A percentile compares a stretch with the other conserved stretches of the same genome.
Evolutionary conservation across 768 basidiomycete species (phyloP).

Genomic region (Mycena filopes): DNA sequence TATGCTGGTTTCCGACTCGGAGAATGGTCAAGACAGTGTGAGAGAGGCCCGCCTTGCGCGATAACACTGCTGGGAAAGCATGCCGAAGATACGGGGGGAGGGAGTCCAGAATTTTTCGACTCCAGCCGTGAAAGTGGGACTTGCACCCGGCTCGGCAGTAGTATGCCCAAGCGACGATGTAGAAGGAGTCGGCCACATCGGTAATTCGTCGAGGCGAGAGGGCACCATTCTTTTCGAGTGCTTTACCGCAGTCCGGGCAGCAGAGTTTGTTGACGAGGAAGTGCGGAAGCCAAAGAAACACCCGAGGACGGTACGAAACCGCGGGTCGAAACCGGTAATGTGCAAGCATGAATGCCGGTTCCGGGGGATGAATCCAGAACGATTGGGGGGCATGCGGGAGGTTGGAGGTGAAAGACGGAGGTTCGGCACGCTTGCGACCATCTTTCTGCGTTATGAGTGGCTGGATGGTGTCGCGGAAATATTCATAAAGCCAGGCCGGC

Average conservation of each 20-base stretch:
- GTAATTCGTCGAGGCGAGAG: constrained; percentile 34
- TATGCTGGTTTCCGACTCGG: constrained; percentile 38
- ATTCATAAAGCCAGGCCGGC: background rate
- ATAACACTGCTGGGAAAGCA: background rate
- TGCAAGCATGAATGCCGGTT: background rate
- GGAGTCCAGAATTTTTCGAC: background rate
- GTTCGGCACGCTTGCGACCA: background rate
- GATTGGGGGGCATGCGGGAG: background rate
- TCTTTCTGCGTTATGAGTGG: background rate
- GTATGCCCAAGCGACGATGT: constrained; percentile 38
- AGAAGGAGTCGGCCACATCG: constrained; percentile 35
- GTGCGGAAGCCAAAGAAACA: constrained; percentile 6
- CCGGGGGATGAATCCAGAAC: background rate
- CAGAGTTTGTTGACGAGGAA: background rate
- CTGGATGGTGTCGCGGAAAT: background rate
- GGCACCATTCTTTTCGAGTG: constrained; percentile 36
- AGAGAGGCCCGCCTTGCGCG: constrained; percentile 13
- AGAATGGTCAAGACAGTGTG: constrained; percentile 26
- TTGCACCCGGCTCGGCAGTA: constrained; percentile 37
- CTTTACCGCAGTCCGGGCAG: background rate
- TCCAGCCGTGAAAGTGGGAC: constrained; percentile 33
- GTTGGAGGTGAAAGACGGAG: background rate
- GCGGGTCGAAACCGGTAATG: background rate
- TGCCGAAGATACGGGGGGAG: background rate
- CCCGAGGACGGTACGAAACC: background rate